phyloP scores from a whole-genome alignment of 768 basidiomycete genomes.

The Phaeotremella skinneri region DNA sequence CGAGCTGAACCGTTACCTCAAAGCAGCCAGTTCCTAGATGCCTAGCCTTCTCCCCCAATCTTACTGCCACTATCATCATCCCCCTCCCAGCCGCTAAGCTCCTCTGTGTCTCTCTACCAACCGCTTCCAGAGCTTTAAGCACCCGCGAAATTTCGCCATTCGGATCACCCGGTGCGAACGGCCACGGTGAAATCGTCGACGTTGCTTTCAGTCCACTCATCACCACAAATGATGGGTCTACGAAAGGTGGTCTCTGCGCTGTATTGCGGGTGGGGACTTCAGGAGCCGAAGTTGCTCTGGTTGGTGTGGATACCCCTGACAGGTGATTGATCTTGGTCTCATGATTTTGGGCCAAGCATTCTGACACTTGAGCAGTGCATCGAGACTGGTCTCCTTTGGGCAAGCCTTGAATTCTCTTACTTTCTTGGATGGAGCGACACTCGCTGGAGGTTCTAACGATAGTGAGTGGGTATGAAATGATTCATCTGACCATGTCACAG shows the following conservation, averaged over 20 bases:
- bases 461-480: slow-evolving; percentile 7
- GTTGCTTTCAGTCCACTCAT: slow-evolving; percentile 18
- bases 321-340: slow-evolving; percentile 6
- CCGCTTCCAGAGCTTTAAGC: neutral
- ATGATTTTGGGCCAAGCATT: neutral
- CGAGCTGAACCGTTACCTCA: neutral
- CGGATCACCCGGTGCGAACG: neutral
- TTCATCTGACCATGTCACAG: neutral
- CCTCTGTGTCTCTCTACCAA: slow-evolving; percentile 10
- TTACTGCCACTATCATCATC: slow-evolving; percentile 6
- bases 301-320: slow-evolving; percentile 14
- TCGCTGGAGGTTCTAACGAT: slow-evolving; percentile 11
- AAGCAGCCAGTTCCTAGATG: slow-evolving; percentile 17
- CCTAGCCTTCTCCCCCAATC: slow-evolving; percentile 12
- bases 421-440: slow-evolving; percentile 22
- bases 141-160: slow-evolving; percentile 7
- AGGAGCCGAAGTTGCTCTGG: slow-evolving; percentile 15
- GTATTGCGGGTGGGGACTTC: neutral
- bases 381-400: slow-evolving; percentile 13
- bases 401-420: slow-evolving; percentile 6
- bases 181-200: slow-evolving; percentile 3
- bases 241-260: slow-evolving; percentile 23
- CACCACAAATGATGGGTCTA: slow-evolving; percentile 5
- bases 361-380: slow-evolving; percentile 6
- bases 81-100: neutral